These are phyloP conservation scores for Alternaria longipes DNA, from an alignment of 2,329 filamentous ascomycete species.

Conservation along the genomic window DNA sequence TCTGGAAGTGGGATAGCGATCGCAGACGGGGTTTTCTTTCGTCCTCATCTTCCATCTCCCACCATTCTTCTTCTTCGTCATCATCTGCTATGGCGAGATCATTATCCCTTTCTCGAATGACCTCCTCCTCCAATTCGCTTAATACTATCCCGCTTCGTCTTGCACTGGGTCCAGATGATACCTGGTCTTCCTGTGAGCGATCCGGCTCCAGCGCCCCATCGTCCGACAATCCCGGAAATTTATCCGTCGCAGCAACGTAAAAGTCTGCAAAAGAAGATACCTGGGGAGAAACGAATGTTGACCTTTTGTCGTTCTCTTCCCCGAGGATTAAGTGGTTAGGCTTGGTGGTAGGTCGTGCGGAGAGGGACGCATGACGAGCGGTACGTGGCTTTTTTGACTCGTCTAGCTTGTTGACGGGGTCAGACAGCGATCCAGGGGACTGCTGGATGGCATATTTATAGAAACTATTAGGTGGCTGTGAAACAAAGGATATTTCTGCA, in stretches of 20 bases:
- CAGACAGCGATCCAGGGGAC: background rate
- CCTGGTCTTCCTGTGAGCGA: too few relatives aligned
- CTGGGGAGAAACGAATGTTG: background rate
- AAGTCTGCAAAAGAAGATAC: background rate
- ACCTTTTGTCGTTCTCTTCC: background rate
- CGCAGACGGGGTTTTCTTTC: background rate
- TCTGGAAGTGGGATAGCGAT: background rate
- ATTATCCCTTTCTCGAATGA: background rate
- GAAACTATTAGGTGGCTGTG: background rate
- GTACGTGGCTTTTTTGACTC: background rate
- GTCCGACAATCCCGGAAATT: background rate
- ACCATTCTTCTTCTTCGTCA: background rate
- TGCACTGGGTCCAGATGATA: background rate
- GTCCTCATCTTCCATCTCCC: background rate
- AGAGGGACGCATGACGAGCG: too few relatives aligned
- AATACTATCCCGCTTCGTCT: background rate
- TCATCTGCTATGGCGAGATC: background rate
- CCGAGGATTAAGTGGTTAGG: fast-evolving
- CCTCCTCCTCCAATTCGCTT: background rate
- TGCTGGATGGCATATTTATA: background rate
- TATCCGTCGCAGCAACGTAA: background rate
- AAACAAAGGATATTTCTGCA: background rate
- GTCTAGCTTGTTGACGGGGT: background rate
- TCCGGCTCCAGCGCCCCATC: background rate
- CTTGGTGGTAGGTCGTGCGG: too few relatives aligned